Base-by-base conservation (phyloP, 1,139 yeast species). In the Wickerhamiella infanticola region DNA sequence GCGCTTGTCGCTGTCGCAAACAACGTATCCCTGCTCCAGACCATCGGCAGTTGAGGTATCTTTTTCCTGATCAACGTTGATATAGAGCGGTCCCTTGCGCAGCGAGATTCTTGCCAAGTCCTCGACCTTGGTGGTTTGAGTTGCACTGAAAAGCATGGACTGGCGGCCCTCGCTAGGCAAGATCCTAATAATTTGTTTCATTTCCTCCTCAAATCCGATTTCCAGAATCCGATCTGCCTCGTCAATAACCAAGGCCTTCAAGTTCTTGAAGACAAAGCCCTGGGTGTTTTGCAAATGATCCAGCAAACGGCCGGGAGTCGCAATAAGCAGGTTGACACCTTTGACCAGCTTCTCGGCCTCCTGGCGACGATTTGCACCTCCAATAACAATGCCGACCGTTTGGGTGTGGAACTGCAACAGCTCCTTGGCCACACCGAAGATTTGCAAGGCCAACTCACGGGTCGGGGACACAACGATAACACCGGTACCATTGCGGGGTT, bases 121-220 rank as follows among this genome's bases (percentile, higher is more conserved):
- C 63, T 90, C 97, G 52, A 90, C 98, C 68, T 93, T 93, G 41
- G 97, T 90, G 38, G 99, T 90, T 65, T 90, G 99, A 1, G 99
- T 90, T 44, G 99, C 98, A 13, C 97, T 86, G 63, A 93, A 90
- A 55, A 90, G 70, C 97, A 90, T 90, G 39, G 95, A 75, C 65
- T 90, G 99, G 67, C 99, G 81, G 55, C 82, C 88, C 54, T 86
- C 94, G 53, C 77, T 81, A 43, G 99, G 99, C 60, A 93, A 70
- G 52, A 93, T 84, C 66, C 81, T 84, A 60, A 90, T 85, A 59
- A 90, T 90, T 66, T 93, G 97, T 64, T 75, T 82, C 97, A 90
- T 90, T 70, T 90, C 97, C 55, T 90, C 97, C 69, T 90, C 97
- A 66, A 90, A 90, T 52, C 98, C 98, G 60, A 86, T 86, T 66